Evolutionary conservation across 1,284 basidiomycete species (phyloP).

Genomic region (Pseudozyma sp.): DNA sequence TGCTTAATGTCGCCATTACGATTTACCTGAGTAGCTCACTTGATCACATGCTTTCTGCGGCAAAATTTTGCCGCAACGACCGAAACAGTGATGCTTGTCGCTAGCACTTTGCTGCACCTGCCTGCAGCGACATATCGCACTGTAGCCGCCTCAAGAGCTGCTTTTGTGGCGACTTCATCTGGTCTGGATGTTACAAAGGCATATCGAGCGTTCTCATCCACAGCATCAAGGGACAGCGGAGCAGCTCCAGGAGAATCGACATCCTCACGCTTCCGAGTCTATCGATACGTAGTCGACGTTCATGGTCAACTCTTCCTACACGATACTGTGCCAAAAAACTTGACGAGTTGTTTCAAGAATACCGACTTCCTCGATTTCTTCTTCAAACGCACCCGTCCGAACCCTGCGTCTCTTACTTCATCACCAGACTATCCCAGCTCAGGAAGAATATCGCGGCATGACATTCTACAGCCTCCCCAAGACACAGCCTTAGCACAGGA

Average conservation of each 20-base stretch:
- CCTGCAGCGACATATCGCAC: background rate
- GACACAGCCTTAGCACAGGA: conserved; percentile 8
- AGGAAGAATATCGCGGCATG: conserved; percentile 29
- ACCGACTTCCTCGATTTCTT: conserved; percentile 58
- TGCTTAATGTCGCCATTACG: no score
- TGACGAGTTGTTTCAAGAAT: conserved; percentile 63
- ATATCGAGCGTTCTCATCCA: background rate
- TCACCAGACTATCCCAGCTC: conserved; percentile 1
- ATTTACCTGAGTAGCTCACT: no score
- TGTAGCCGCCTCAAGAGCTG: no score
- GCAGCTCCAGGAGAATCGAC: background rate
- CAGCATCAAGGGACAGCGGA: background rate
- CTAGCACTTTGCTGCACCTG: background rate
- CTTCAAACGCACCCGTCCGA: conserved; percentile 43
- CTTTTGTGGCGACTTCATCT: no score
- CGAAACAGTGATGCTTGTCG: background rate
- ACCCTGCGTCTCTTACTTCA: conserved; percentile 22
- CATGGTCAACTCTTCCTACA: conserved; percentile 69
- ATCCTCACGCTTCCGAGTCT: conserved; percentile 43
- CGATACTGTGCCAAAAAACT: conserved; percentile 64
- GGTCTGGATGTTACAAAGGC: no score
- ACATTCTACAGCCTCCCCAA: conserved; percentile 18
- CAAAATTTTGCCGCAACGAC: background rate
- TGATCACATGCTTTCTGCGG: background rate
- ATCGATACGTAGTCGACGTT: conserved; percentile 66